These are phyloP conservation scores for Fusarium pseudograminearum DNA, from an alignment of 2,329 filamentous ascomycete genomes.

Conservation along the genomic window DNA sequence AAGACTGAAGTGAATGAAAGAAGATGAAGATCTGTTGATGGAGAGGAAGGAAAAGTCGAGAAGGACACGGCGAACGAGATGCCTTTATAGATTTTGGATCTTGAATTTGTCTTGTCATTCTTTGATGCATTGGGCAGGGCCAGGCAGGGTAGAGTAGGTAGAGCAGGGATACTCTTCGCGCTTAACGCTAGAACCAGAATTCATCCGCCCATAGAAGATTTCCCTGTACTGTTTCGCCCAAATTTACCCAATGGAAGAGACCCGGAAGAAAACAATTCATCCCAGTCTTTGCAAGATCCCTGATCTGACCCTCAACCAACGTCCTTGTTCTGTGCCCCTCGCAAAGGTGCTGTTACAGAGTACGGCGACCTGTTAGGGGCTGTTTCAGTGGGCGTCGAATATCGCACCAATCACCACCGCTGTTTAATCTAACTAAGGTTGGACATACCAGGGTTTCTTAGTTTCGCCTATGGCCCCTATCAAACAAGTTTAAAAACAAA, in stretches of 20 bases:
- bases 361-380: conserved; percentile 7
- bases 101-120: not conserved
- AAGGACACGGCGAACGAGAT: conserved; percentile 6
- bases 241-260: conserved; percentile 7
- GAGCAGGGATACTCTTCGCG: not conserved
- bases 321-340: not conserved
- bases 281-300: not conserved
- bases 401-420: conserved; percentile 16
- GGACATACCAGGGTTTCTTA: not conserved
- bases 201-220: conserved; percentile 6
- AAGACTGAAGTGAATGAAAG: conserved; percentile 36
- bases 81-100: conserved; percentile 23
- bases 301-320: not conserved
- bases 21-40: conserved; percentile 34
- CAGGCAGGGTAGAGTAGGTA: too few species aligned
- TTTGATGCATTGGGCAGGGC: conserved; percentile 10
- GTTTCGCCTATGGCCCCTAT: not conserved
- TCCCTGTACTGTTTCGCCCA: not conserved
- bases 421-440: conserved; percentile 16
- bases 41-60: conserved; percentile 3
- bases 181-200: not conserved
- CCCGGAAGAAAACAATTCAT: conserved; percentile 14
- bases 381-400: conserved; percentile 16
- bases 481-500: conserved; percentile 32
- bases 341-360: conserved; percentile 20